Base-by-base conservation (phyloP, 2,329 filamentous ascomycete species). In the Karstenula rhodostoma region DNA sequence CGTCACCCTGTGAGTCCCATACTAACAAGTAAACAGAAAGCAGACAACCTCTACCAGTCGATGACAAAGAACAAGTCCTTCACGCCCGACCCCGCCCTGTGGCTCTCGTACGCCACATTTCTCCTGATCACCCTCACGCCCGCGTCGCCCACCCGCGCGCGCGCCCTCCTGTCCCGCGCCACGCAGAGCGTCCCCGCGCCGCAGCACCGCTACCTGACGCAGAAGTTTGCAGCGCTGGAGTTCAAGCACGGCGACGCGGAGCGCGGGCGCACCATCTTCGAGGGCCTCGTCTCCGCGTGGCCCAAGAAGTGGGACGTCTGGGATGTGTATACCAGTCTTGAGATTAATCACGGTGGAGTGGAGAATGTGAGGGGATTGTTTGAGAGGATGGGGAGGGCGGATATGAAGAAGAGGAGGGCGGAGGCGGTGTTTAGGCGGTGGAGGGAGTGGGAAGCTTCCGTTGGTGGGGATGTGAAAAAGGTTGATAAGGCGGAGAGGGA, bases 51-150 rank as follows among this genome's bases (percentile, higher is more conserved):
- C 68, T 98, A 97, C 82, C 90, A 95, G 77, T 81, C 85, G 43
- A 92, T 96, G 79, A 83, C 92, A 71, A 96, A 95, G 83, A 97
- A 96, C 81, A 94, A 93, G 62, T 72, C 77, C 61, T 92, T 95
- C 73, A 90, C 90, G 64, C 88, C 89, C 66, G 87, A 89, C 6
- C 89, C 92, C 10, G 87, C 89, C 56, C 88, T 97, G 67, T 99
- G 94, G 92, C 85, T 90, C 78, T 97, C 98, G 82, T 98, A 97
- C 79, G 94, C 94, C 25, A 90, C 91, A 71, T 98, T 97, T 85
- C 85, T 99, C 58, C 90, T 97, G 80, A 89, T 90, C 60, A 91
- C 87, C 0, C 81, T 87, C 61, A 83, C 86, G 59, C 85, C 90
- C 12, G 87, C 93, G 0, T 89, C 90, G n/a, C 87, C 89, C 8